Conservation (phyloP, 2,329 filamentous ascomycete genomes). For the Claviceps arundinis region DNA sequence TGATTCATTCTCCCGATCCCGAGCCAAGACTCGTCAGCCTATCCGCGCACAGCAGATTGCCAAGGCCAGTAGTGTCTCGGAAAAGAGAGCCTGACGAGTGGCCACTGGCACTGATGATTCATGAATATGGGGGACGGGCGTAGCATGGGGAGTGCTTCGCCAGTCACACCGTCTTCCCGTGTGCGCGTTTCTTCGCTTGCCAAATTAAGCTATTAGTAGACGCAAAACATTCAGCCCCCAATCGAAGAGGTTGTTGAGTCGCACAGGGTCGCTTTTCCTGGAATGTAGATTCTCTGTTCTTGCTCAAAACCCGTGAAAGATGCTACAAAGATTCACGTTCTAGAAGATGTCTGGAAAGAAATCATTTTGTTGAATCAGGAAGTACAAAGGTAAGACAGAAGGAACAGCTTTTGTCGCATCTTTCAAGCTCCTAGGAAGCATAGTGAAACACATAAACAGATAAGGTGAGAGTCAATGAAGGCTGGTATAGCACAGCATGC, state of each 20-base stretch:
- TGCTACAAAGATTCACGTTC: too few species aligned
- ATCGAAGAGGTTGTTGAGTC: neutral
- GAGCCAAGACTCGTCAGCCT: neutral
- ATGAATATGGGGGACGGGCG: neutral
- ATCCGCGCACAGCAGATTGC: constrained; percentile 1
- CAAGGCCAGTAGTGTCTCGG: constrained; percentile 1
- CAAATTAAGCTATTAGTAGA: neutral
- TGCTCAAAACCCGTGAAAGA: too few species aligned
- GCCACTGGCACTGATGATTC: neutral
- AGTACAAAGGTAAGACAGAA: too few species aligned
- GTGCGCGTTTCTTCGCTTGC: neutral
- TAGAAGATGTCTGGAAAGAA: too few species aligned
- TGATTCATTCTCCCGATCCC: too few species aligned
- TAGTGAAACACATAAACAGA: too few species aligned
- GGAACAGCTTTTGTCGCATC: too few species aligned
- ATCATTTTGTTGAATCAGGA: too few species aligned
- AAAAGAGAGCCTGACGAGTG: neutral
- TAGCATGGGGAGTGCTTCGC: neutral
- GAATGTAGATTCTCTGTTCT: too few species aligned
- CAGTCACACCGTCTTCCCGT: neutral
- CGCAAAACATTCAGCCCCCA: neutral
- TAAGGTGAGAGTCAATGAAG: too few species aligned
- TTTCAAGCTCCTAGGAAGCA: too few species aligned
- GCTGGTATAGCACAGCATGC: too few species aligned
- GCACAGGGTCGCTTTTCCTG: neutral